Evolutionary conservation across 2,329 filamentous ascomycete genomes (phyloP).

Genomic region (Ilyonectria mors-panacis): DNA sequence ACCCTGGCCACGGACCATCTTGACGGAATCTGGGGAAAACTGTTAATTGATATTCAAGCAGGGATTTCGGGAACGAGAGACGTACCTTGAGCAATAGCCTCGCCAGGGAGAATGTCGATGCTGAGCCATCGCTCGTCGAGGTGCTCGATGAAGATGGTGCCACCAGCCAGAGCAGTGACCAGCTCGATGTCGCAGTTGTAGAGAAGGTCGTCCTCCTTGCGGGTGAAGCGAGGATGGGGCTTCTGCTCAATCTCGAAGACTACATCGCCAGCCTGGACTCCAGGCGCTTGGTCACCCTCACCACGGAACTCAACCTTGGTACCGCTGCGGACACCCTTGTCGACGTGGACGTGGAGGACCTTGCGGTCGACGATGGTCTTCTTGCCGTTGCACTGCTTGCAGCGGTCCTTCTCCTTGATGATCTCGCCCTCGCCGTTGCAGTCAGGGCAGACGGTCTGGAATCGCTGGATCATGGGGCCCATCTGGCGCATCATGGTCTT

Average conservation of each 20-base stretch:
- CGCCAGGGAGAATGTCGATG: constrained; percentile 92
- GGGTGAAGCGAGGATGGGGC: constrained; percentile 94
- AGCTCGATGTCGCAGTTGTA: constrained; percentile 97
- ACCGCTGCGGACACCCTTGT: constrained; percentile 92
- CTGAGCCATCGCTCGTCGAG: constrained; percentile 97
- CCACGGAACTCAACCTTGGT: constrained; percentile 98
- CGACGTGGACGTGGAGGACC: constrained; percentile 97
- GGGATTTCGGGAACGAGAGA: constrained; percentile 31
- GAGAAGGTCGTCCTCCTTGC: constrained; percentile 95
- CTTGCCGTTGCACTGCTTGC: constrained; percentile 97
- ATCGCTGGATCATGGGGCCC: constrained; percentile 99
- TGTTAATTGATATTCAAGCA: constrained; percentile 31
- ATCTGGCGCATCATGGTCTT: constrained; percentile 99
- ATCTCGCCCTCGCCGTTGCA: constrained; percentile 98
- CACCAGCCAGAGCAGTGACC: constrained; percentile 93
- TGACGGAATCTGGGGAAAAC: constrained; percentile 78
- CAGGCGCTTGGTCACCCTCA: constrained; percentile 95
- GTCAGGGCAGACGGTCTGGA: constrained; percentile 99
- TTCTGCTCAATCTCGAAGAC: constrained; percentile 99
- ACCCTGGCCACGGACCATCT: constrained; percentile 95
- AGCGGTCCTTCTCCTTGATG: constrained; percentile 96
- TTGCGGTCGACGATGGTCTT: constrained; percentile 98
- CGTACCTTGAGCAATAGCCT: constrained; percentile 93
- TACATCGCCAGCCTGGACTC: constrained; percentile 93
- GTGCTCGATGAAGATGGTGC: constrained; percentile 93